Base-by-base conservation (phyloP, 306 rosid genomes). In the Pueraria montana region DNA sequence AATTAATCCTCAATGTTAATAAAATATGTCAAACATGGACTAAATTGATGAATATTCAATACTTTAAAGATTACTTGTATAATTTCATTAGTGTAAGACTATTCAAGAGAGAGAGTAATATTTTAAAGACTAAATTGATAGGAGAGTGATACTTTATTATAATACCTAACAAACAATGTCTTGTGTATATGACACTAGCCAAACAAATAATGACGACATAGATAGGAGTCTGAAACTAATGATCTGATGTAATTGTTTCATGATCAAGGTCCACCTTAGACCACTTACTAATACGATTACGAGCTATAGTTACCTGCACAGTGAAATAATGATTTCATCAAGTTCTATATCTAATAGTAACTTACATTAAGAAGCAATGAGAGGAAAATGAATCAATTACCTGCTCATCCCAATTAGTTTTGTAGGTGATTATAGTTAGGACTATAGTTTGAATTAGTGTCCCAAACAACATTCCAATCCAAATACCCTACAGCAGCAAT, bases 381-480 rank as follows among this genome's bases (percentile, higher is more conserved):
- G 13, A n/a, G 62, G 50, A 20, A 13, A 8, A 9, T 11, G 1
- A 12, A 18, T 11, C 4, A 8, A n/a, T 11, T 87, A 89, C 94
- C 90, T 89, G 94, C 11, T 86, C 36, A 3, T 91, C 90, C 92
- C 91, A 89, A n/a, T 91, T 84, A 36, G 94, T 89, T 84, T 23
- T 89, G 12, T 45, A 84, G 45, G 87, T 87, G 43, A 91, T 74
- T 43, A 80, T 36, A 1, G 30, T 0, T 0, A 87, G 85, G 12
- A 87, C 74, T 45, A 91, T 23, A 10, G 94, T 91, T 59, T 87
- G 94, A 38, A 91, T 61, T 1, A 91, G 27, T 52, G 91, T 89
- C 43, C 94, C 94, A 72, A 89, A 77, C 71, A 91, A 58, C 94
- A 91, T 91, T 46, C 94, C 94, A 71, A 86, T 87, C 92, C 94